Conservation (phyloP, 2,329 filamentous ascomycete genomes). For the Epichloe baconii region DNA sequence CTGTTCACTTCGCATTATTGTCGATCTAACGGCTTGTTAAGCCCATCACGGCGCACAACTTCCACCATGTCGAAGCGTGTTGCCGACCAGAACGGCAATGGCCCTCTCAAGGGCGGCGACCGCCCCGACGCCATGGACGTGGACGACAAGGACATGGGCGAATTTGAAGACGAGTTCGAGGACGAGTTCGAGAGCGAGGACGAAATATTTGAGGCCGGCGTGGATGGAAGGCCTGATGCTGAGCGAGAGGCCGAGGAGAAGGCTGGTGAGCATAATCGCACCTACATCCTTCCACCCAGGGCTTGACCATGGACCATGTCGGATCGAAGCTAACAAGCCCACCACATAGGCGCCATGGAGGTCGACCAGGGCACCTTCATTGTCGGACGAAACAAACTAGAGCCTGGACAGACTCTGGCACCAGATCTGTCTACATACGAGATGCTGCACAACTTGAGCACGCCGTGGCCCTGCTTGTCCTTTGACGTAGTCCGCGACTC, state of each 20-base stretch:
- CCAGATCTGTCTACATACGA: constrained; percentile 93
- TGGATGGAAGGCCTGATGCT: constrained; percentile 82
- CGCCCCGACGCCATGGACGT: constrained; percentile 55
- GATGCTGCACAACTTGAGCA: constrained; percentile 89
- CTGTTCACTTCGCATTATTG: neutral
- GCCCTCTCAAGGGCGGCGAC: constrained; percentile 45
- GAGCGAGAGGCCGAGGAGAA: constrained; percentile 85
- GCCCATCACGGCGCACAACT: neutral
- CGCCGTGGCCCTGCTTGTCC: constrained; percentile 92
- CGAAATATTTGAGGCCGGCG: constrained; percentile 86
- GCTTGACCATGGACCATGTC: no score
- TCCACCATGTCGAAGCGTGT: constrained; percentile 46
- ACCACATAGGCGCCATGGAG: constrained; percentile 55
- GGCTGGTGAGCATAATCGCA: constrained; percentile 31
- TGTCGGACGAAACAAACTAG: constrained; percentile 82
- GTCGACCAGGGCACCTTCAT: constrained; percentile 93
- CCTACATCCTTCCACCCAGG: neutral
- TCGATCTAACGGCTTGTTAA: neutral
- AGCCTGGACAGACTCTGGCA: constrained; percentile 77
- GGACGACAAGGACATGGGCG: constrained; percentile 52
- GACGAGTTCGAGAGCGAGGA: constrained; percentile 81
- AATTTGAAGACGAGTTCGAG: constrained; percentile 94
- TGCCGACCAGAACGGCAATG: constrained; percentile 31
- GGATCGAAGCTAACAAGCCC: neutral
- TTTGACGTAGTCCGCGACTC: constrained; percentile 83